Evolutionary conservation across 441 rosid species (phyloP).

Genomic region (Corymbia calophylla): DNA sequence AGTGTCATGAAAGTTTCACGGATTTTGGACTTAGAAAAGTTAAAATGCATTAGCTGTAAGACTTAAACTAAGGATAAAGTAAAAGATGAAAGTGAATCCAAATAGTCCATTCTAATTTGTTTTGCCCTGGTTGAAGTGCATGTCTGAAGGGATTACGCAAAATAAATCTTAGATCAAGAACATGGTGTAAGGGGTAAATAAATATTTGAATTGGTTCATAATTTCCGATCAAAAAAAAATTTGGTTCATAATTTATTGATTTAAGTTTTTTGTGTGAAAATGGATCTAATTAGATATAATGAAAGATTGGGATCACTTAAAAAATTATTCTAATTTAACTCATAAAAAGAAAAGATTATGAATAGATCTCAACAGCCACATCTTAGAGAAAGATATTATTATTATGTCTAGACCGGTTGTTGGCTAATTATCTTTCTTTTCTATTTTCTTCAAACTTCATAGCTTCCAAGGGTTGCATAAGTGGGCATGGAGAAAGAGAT

Average conservation of each 20-base stretch:
- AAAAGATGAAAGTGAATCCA: background rate
- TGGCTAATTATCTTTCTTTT: background rate
- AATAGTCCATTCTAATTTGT: background rate
- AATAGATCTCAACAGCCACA: background rate
- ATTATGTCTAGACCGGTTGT: background rate
- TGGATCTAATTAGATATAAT: background rate
- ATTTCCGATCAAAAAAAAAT: too few species aligned
- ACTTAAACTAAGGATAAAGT: background rate
- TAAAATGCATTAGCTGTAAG: background rate
- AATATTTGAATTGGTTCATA: background rate
- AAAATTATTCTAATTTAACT: background rate
- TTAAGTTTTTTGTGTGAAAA: background rate
- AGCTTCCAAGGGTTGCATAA: background rate
- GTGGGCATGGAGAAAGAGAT: background rate
- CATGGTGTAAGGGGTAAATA: background rate
- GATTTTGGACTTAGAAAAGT: background rate
- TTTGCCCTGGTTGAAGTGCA: background rate
- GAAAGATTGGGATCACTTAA: background rate
- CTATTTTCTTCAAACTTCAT: background rate
- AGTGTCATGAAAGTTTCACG: background rate
- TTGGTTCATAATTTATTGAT: background rate
- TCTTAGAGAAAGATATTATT: background rate
- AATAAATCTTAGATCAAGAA: background rate
- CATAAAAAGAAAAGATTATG: background rate
- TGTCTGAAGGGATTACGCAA: background rate